phyloP scores from a whole-genome alignment of 1,139 yeast genomes.

The Yamadazyma jaroonii region DNA sequence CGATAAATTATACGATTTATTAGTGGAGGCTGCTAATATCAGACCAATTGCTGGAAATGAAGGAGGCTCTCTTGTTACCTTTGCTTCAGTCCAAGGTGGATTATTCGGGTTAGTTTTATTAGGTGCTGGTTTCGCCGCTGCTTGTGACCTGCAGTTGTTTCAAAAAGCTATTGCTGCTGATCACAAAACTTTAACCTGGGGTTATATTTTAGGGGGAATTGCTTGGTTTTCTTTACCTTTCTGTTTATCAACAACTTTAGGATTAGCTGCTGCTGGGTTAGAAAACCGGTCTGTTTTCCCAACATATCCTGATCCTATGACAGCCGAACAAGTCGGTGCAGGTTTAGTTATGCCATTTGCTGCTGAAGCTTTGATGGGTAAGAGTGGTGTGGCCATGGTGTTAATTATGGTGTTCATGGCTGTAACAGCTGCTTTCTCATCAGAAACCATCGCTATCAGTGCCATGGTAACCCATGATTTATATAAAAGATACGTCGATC shows the following conservation, averaged over 20 bases:
- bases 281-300: constrained; percentile 26
- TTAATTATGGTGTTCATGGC: constrained; percentile 35
- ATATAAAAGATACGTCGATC: constrained; percentile 32
- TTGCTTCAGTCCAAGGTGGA: constrained; percentile 41
- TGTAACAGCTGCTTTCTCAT: constrained; percentile 39
- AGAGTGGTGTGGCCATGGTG: constrained; percentile 34
- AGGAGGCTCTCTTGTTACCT: constrained; percentile 47
- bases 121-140: constrained; percentile 25
- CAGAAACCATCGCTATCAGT: constrained; percentile 37
- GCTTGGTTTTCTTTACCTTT: constrained; percentile 41
- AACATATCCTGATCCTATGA: constrained; percentile 19
- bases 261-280: constrained; percentile 34
- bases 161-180: constrained; percentile 44
- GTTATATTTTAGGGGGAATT: constrained; percentile 38
- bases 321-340: constrained; percentile 16
- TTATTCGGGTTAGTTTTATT: constrained; percentile 24
- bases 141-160: constrained; percentile 38
- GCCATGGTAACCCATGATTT: constrained; percentile 36
- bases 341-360: constrained; percentile 24
- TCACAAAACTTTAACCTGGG: constrained; percentile 29
- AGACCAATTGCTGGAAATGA: constrained; percentile 41
- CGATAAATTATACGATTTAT: constrained; percentile 42
- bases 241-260: constrained; percentile 35
- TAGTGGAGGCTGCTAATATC: constrained; percentile 28
- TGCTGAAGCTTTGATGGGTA: constrained; percentile 29